Evolutionary conservation across 768 basidiomycete genomes (phyloP), one percentile per base, ranked within the genome.

Genomic region (Lactarius quietus): DNA sequence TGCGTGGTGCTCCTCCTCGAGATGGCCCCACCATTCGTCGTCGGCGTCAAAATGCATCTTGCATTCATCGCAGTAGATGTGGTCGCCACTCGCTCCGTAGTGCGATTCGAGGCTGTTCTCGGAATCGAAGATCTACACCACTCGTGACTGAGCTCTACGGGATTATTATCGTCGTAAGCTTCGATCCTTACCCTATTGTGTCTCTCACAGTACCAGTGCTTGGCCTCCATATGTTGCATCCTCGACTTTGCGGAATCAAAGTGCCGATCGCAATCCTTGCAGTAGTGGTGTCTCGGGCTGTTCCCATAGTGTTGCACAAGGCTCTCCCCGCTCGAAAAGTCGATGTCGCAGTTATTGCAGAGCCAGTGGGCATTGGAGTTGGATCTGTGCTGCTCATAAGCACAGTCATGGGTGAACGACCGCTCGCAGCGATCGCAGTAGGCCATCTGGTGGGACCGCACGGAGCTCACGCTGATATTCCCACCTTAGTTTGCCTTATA

Each of bases 41-140:
- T 59, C 43, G 31, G 45, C 59, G 29, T 23, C 39, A 59, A 59
- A 43, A 41, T 45, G 18, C 8, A 14, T 45, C 59, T 59, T 14
- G 48, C 31, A 57, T 38, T 57, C 29, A 68, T 58, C 45, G 31
- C 43, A 53, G 29, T 57, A 23, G 8, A 26, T 14, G n/a, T 62
- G 61, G 23, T 35, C 39, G 17, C 39, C 7, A 9, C 61, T 71
- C 60, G 43, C 29, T 41, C 80, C 74, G 60, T 80, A 78, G 69
- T 87, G 86, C 64, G 84, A 79, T 18, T 76, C 73, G 26, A 86
- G 70, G 1, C 79, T 82, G 7, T 58, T 0, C 0, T 74, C 76
- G 59, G 70, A 77, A 61, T 68, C 67, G 72, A 86, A 84, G 61
- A 84, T 64, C 66, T 65, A 35, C 3, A 29, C 14, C 14, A 5